Base-by-base conservation (phyloP, 495 filamentous ascomycete species). In the Chaetomium cochliodes region DNA sequence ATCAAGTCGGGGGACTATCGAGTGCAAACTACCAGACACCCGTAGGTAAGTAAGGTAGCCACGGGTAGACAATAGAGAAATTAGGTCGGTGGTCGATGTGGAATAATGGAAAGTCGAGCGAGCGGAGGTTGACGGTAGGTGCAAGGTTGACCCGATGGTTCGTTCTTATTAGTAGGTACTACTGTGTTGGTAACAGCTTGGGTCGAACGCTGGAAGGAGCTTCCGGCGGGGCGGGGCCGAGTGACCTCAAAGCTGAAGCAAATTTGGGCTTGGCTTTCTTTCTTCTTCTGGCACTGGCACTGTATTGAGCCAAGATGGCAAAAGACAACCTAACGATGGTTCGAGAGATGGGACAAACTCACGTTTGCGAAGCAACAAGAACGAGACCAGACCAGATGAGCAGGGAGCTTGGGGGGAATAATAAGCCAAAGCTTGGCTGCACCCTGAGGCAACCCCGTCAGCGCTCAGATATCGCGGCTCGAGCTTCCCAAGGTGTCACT, bases 401-500 rank as follows among this genome's bases (percentile, higher is more conserved):
- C 62, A 50, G 62, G 62, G 42, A n/a, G 54, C 23, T 57, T n/a
- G n/a, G 39, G 42, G 33, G 63, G 28, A 50, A 63, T 63, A 68
- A 70, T 68, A 68, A 66, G 69, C 69, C 60, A 60, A 66, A 52
- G 60, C 67, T 69, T 56, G 63, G 64, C 60, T 62, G 52, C 53
- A 50, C 56, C 56, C 59, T 49, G 55, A 58, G 55, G 13, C 55
- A 44, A 44, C 39, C 20, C 55, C 39, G 39, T 33, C 26, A 22
- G 42, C 59, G 8, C 30, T 18, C 22, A 52, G 55, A 52, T 26
- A 59, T 65, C 37, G 53, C 55, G 55, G 46, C 49, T 62, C 39
- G 30, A 33, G 42, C 30, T 50, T 50, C 41, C 41, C 39, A 37
- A 25, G 58, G 39, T 39, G 66, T 59, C 66, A 68, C 65, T 64